phyloP scores from a whole-genome alignment of 2,329 filamentous ascomycete species.

The Monosporascus sp. region DNA sequence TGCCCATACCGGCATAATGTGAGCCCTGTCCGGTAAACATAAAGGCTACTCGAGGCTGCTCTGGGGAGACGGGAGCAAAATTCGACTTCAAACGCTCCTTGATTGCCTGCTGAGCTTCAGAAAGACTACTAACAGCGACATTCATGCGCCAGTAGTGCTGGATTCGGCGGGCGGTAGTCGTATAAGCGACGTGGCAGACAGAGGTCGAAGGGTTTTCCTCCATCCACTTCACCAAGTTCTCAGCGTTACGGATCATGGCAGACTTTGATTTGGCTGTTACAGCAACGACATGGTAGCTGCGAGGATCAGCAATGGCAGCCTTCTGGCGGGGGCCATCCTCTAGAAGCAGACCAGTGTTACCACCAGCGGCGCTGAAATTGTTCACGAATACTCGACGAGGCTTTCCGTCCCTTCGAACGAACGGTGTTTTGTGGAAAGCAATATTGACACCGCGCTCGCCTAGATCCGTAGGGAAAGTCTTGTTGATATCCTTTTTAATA shows the following conservation, averaged over 20 bases:
- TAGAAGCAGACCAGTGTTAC: constrained; percentile 63
- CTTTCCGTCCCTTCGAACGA: constrained; percentile 42
- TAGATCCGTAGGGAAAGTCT: constrained; percentile 53
- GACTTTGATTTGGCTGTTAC: constrained; percentile 52
- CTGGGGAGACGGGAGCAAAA: constrained; percentile 37
- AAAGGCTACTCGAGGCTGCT: constrained; percentile 45
- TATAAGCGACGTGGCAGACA: constrained; percentile 58
- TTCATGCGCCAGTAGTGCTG: constrained; percentile 56
- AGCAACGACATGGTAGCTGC: constrained; percentile 53
- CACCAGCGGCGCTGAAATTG: constrained; percentile 68
- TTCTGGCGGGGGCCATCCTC: constrained; percentile 51
- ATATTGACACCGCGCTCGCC: constrained; percentile 55
- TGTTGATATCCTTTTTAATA: constrained; percentile 61
- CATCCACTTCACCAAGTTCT: constrained; percentile 50
- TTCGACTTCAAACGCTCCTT: constrained; percentile 36
- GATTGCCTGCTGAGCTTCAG: constrained; percentile 39
- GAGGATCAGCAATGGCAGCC: constrained; percentile 39
- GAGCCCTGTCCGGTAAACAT: constrained; percentile 55
- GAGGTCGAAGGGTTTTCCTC: constrained; percentile 46
- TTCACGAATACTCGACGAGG: constrained; percentile 53
- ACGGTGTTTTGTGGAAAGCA: constrained; percentile 47
- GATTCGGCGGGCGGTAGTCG: constrained; percentile 60
- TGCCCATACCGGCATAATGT: constrained; percentile 47
- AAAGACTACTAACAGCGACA: constrained; percentile 36
- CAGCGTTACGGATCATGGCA: constrained; percentile 55